Base-by-base conservation (phyloP, 805 yeast species). In the Yueomyces sinensis region DNA sequence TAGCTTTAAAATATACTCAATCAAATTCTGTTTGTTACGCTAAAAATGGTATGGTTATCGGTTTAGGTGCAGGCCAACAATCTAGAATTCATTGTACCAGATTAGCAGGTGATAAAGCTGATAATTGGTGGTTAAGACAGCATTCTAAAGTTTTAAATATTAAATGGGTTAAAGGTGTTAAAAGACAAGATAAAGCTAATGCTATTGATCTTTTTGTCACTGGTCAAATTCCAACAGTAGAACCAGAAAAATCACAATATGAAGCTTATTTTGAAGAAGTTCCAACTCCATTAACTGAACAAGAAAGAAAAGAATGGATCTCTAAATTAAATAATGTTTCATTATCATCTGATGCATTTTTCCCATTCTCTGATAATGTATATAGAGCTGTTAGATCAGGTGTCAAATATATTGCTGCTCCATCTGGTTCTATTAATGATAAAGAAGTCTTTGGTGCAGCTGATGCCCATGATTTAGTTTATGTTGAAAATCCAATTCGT, bases 81-180 rank as follows among this genome's bases (percentile, higher is more conserved):
- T 86, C 96, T 37, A 78, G 99, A 67, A 91, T 91, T 55, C 99
- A 91, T 69, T 91, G 99, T 68, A 91, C 98, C 33, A 80, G 99
- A 68, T 74, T 91, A 49, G 99, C 98, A 34, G 98, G 98, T 59
- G 98, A 91, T 56, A 91, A 91, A 71, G 95, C 97, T 46, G 96
- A 91, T 62, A 87, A 87, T 74, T 91, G 97, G 97, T 91, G 98
- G 98, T 73, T 91, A 56, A 81, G 99, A 70, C 97, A 91, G 63
- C 98, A 91, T 64, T 97, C 97, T 47, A 75, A 68, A 58, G 97
- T 91, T 7, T 66, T 91, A 40, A 91, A 66, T 17, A 81, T 91
- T 74, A 74, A 89, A 66, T 91, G 97, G 97, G 94, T 94, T 43
- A 84, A 84, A 68, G 97, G 97, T 55, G 81, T 81, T 47, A 91